These are phyloP conservation scores for Calendula officinalis DNA, from an alignment of 129 eudicot genomes.

Conservation along the genomic window DNA sequence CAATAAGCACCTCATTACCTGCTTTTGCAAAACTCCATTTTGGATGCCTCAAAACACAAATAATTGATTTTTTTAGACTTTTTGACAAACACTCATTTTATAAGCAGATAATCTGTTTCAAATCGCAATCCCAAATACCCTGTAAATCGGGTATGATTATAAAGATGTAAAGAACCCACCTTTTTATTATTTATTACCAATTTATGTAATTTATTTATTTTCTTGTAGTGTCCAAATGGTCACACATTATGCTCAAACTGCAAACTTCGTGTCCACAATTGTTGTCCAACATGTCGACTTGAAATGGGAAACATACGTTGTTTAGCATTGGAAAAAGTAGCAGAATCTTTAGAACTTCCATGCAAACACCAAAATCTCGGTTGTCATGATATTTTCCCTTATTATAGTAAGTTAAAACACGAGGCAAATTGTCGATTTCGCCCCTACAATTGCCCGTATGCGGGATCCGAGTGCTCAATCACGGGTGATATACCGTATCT, in stretches of 20 bases:
- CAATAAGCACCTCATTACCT: too few species aligned
- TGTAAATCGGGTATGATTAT: background rate
- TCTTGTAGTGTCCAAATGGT: constrained; percentile 80
- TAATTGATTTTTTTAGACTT: too few species aligned
- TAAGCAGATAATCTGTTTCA: too few species aligned
- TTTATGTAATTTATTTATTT: constrained; percentile 3
- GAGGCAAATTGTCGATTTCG: constrained; percentile 76
- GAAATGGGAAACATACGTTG: constrained; percentile 87
- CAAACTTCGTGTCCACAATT: constrained; percentile 61
- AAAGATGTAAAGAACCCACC: background rate
- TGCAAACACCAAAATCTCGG: constrained; percentile 74
- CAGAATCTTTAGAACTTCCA: constrained; percentile 74
- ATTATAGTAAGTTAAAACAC: constrained; percentile 72
- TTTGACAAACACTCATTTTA: too few species aligned
- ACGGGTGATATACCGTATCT: constrained; percentile 70
- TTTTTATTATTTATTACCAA: background rate
- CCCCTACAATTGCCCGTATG: constrained; percentile 88
- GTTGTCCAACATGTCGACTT: constrained; percentile 78
- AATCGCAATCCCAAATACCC: too few species aligned
- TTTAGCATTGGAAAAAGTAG: constrained; percentile 88
- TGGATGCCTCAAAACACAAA: too few species aligned
- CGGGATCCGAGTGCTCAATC: constrained; percentile 79
- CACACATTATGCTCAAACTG: constrained; percentile 84
- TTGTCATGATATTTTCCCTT: constrained; percentile 73
- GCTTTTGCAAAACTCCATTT: too few species aligned